Conservation (phyloP, 1,139 yeast species). For the Saccharomycopsis crataegensis region DNA sequence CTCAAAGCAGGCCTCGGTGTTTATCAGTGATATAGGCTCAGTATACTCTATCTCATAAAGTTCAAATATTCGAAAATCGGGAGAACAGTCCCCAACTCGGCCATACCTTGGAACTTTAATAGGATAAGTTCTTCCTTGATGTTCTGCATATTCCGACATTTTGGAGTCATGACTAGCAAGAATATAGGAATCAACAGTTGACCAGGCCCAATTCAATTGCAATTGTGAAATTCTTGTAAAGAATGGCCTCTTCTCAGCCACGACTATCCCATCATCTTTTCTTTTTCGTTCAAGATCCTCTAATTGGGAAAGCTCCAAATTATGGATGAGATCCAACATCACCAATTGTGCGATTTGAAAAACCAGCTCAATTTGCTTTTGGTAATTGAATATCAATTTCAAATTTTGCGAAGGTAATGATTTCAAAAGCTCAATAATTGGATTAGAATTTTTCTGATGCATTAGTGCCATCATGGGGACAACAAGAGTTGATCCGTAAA, state of each 20-base stretch:
- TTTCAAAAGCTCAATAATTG: not conserved
- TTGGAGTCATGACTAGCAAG: no score
- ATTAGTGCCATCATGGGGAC: not conserved
- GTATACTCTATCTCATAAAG: not conserved
- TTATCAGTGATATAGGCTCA: not conserved
- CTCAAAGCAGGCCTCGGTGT: not conserved
- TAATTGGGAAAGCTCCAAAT: not conserved
- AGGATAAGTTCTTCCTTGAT: not conserved
- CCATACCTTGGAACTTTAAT: not conserved
- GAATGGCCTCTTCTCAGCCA: no score
- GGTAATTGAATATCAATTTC: not conserved
- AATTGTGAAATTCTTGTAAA: not conserved
- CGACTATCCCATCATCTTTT: no score
- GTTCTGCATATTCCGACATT: not conserved
- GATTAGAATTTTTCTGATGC: no score
- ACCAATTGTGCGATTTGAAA: not conserved
- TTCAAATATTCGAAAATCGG: not conserved
- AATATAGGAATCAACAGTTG: not conserved
- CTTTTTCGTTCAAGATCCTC: not conserved
- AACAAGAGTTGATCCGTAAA: not conserved
- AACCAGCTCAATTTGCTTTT: not conserved
- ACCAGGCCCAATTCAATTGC: conserved; percentile 3
- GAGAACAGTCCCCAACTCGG: not conserved
- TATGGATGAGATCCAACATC: not conserved
- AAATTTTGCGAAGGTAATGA: not conserved